Conservation (phyloP, 129 eudicot species). For the Flaveria trinervia region DNA sequence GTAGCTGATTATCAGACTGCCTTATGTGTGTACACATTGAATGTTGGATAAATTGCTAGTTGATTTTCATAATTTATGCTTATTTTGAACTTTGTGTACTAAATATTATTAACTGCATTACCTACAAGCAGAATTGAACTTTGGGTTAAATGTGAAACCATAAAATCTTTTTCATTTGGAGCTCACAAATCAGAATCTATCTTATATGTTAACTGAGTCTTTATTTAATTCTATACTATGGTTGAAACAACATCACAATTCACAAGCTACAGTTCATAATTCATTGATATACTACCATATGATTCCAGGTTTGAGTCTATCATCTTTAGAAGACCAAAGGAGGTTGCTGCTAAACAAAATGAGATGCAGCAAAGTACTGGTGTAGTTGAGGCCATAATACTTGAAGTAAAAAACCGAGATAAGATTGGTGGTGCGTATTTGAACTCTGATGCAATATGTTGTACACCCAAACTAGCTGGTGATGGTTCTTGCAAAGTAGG, state of each 20-base stretch:
- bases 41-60: too few relatives aligned
- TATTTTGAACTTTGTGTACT: neutral
- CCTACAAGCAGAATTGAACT: neutral
- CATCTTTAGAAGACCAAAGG: slow-evolving; percentile 66
- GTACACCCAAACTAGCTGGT: slow-evolving; percentile 69
- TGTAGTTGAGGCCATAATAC: slow-evolving; percentile 72
- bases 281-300: neutral
- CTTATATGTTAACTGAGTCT: too few relatives aligned
- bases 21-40: neutral
- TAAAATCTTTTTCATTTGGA: neutral
- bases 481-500: slow-evolving; percentile 89
- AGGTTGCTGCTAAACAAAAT: slow-evolving; percentile 65
- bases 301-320: slow-evolving; percentile 74
- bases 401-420: slow-evolving; percentile 78
- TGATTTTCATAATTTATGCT: neutral
- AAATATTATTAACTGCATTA: neutral
- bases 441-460: slow-evolving; percentile 69
- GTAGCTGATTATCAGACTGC: slow-evolving; percentile 14
- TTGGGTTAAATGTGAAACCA: neutral
- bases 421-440: slow-evolving; percentile 70
- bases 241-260: neutral
- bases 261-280: neutral
- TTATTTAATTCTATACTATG: neutral
- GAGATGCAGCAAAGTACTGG: slow-evolving; percentile 84
- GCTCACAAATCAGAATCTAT: neutral